phyloP scores from a whole-genome alignment of 805 yeast genomes.

The Lipomyces japonicus region DNA sequence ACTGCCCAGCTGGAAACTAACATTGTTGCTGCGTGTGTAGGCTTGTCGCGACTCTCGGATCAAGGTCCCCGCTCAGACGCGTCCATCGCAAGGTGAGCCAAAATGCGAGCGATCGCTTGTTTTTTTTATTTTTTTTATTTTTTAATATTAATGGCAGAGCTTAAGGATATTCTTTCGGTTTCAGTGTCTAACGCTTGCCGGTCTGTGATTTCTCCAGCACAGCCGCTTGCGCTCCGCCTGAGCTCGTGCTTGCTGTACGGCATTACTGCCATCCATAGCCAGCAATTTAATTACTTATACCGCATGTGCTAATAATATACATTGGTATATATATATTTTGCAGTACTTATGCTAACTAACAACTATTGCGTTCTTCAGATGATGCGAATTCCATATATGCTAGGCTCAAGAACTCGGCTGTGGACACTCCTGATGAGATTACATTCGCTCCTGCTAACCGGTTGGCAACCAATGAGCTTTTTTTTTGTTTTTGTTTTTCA shows the following conservation, averaged over 20 bases:
- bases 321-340: too few species aligned
- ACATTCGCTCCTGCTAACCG: too few species aligned
- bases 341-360: too few species aligned
- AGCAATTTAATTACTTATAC: slow-evolving; percentile 22
- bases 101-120: too few species aligned
- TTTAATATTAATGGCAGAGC: not conserved
- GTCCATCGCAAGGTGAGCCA: slow-evolving; percentile 25
- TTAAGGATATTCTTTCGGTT: slow-evolving; percentile 30
- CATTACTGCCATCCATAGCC: slow-evolving; percentile 25
- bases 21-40: slow-evolving; percentile 6
- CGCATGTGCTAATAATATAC: slow-evolving; percentile 7
- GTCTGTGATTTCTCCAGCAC: slow-evolving; percentile 27
- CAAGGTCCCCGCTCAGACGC: slow-evolving; percentile 26
- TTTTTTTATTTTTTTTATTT: not conserved
- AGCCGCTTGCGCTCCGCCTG: slow-evolving; percentile 31
- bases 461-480: too few species aligned
- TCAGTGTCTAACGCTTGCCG: slow-evolving; percentile 29
- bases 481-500: too few species aligned
- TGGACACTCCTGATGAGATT: too few species aligned
- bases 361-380: too few species aligned
- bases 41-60: slow-evolving; percentile 32
- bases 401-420: too few species aligned
- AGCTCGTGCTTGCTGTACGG: slow-evolving; percentile 31
- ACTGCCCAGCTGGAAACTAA: not conserved
- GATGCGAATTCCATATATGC: too few species aligned